Percentiles rank a stretch among this genome's conserved stretches.
Conservation (phyloP, 169 alveolate species). For the Eimeria acervulina region DNA sequence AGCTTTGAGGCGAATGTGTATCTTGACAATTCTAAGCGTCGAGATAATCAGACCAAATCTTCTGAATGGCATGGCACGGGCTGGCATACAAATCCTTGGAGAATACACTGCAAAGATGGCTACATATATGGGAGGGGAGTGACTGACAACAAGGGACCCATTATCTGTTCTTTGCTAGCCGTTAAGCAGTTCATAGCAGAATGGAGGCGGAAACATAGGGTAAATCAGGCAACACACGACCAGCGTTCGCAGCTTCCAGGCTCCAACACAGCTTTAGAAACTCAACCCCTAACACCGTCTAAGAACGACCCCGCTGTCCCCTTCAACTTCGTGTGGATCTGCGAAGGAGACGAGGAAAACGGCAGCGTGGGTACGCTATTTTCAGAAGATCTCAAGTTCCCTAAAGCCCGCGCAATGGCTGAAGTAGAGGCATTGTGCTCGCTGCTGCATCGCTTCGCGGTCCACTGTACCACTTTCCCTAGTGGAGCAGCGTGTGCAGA, state of each 20-base stretch:
- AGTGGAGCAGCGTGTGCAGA: background rate
- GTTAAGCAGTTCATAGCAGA: constrained; percentile 78
- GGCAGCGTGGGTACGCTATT: constrained; percentile 83
- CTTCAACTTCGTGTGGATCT: constrained; percentile 83
- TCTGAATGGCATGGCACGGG: constrained; percentile 70
- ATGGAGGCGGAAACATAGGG: constrained; percentile 72
- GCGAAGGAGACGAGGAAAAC: constrained; percentile 85
- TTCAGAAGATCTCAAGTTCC: background rate
- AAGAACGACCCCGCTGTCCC: constrained; percentile 73
- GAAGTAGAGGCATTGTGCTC: background rate
- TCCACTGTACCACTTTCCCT: background rate
- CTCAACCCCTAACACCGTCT: background rate
- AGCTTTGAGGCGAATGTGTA: background rate
- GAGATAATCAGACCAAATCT: background rate
- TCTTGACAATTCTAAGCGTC: background rate
- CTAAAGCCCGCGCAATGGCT: background rate
- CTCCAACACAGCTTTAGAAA: background rate
- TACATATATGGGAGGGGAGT: constrained; percentile 84
- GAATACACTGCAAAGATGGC: constrained; percentile 82
- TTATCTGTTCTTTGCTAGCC: constrained; percentile 82
- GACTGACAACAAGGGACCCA: constrained; percentile 86
- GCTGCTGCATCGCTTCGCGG: background rate
- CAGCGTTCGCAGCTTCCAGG: constrained; percentile 10
- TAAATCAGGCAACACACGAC: constrained; percentile 3
- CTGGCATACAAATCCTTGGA: constrained; percentile 82